A percentile compares a stretch with the other conserved stretches of the same genome.
Evolutionary conservation across 306 rosid species (phyloP).

Genomic region (Cucumis melo): DNA sequence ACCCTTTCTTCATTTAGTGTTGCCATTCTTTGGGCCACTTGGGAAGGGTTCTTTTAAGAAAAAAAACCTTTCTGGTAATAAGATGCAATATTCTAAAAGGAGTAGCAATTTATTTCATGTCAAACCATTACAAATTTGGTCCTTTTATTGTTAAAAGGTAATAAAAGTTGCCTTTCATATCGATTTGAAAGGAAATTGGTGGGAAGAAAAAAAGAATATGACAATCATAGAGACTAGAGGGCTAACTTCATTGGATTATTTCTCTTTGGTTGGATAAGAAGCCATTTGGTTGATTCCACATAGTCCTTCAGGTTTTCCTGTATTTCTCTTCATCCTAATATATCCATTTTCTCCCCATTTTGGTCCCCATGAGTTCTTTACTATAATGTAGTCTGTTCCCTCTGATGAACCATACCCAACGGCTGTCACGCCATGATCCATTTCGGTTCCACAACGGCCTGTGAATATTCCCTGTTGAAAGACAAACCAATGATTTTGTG

Average conservation of each 20-base stretch:
- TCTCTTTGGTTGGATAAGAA: constrained; percentile 75
- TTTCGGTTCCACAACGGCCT: constrained; percentile 64
- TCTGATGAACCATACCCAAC: constrained; percentile 78
- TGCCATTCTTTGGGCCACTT: neutral
- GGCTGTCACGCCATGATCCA: constrained; percentile 90
- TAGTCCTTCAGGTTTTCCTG: constrained; percentile 59
- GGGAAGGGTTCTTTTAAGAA: neutral
- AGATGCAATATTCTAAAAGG: neutral
- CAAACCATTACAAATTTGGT: neutral
- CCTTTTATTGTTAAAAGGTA: neutral
- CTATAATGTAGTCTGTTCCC: constrained; percentile 60
- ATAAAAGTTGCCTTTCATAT: neutral
- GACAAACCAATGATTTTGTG: neutral
- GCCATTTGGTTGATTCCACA: constrained; percentile 85
- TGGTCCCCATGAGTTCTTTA: constrained; percentile 85
- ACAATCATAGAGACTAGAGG: neutral
- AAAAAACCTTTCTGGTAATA: neutral
- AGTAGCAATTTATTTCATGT: neutral
- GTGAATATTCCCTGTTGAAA: constrained; percentile 63
- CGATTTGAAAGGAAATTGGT: neutral
- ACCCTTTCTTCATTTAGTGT: neutral
- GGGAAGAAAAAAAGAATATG: neutral
- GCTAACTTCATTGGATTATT: constrained; percentile 8
- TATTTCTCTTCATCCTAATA: constrained; percentile 65
- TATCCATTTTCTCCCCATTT: constrained; percentile 93